phyloP scores from a whole-genome alignment of 1,284 basidiomycete genomes.

The Ganoderma meredithae region DNA sequence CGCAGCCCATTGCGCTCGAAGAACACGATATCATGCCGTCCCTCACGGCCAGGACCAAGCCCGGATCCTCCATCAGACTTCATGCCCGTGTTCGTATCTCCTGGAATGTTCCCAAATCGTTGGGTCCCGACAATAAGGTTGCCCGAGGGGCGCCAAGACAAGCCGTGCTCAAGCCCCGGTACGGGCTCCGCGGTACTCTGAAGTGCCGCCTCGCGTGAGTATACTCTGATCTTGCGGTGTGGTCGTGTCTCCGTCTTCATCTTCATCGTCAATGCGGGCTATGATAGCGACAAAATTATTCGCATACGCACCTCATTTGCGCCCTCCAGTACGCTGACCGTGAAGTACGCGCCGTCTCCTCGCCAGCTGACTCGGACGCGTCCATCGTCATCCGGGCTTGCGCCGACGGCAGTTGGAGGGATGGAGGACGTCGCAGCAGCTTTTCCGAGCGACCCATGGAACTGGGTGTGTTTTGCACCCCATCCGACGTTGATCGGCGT shows the following conservation, averaged over 20 bases:
- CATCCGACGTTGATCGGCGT: slow-evolving; percentile 95
- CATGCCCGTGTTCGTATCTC: slow-evolving; percentile 3
- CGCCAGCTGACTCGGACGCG: slow-evolving; percentile 89
- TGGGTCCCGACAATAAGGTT: slow-evolving; percentile 87
- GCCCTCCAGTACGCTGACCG: slow-evolving; percentile 72
- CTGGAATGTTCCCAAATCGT: slow-evolving; percentile 60
- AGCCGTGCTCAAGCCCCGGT: slow-evolving; percentile 80
- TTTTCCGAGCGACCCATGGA: slow-evolving; percentile 96
- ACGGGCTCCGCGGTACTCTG: slow-evolving; percentile 89
- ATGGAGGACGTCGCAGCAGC: slow-evolving; percentile 73
- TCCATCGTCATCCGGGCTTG: slow-evolving; percentile 77
- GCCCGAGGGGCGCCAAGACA: slow-evolving; percentile 92
- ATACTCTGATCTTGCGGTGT: slow-evolving; percentile 78
- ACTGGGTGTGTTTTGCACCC: slow-evolving; percentile 98
- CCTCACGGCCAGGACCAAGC: slow-evolving; percentile 71
- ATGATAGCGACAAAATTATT: neutral
- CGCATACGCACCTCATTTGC: slow-evolving; percentile 27
- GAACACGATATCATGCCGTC: slow-evolving; percentile 90
- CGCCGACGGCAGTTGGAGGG: slow-evolving; percentile 51
- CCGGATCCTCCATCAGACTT: slow-evolving; percentile 57
- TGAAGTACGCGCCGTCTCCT: slow-evolving; percentile 91
- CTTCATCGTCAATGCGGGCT: neutral
- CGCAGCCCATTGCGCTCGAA: slow-evolving; percentile 95
- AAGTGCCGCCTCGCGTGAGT: slow-evolving; percentile 80
- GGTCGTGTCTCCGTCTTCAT: slow-evolving; percentile 31